Conservation (phyloP, 495 filamentous ascomycete species). For the Lophiostoma macrostomum region DNA sequence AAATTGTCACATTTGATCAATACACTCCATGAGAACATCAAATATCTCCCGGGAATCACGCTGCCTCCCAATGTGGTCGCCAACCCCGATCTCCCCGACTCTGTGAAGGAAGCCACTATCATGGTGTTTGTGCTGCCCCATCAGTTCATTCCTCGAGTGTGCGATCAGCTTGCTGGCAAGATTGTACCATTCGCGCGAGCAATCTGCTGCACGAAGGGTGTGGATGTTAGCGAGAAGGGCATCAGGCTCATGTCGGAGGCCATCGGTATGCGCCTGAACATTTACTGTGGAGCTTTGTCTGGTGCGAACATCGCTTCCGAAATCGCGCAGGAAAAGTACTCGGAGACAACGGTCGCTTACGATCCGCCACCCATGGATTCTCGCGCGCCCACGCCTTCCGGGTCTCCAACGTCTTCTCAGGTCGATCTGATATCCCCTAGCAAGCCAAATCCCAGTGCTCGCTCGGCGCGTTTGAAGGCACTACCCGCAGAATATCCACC, state of each 20-base stretch:
- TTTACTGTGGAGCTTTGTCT: slow-evolving; percentile 95
- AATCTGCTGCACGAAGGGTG: slow-evolving; percentile 97
- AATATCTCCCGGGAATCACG: slow-evolving; percentile 83
- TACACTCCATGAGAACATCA: slow-evolving; percentile 88
- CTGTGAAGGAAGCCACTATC: slow-evolving; percentile 78
- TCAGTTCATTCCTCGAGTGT: slow-evolving; percentile 91
- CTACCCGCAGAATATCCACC: slow-evolving; percentile 77
- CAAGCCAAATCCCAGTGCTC: slow-evolving; percentile 60
- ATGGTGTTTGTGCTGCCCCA: slow-evolving; percentile 97
- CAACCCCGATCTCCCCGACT: slow-evolving; percentile 78
- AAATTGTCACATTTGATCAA: slow-evolving; percentile 94
- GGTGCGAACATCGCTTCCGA: slow-evolving; percentile 97
- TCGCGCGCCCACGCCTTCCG: slow-evolving; percentile 63
- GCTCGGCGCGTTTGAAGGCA: slow-evolving; percentile 55
- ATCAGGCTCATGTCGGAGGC: slow-evolving; percentile 90
- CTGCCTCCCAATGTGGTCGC: slow-evolving; percentile 87
- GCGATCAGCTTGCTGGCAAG: slow-evolving; percentile 78
- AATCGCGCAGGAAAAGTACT: slow-evolving; percentile 92
- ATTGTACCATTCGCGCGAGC: slow-evolving; percentile 89
- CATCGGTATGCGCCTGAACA: slow-evolving; percentile 82
- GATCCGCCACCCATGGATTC: slow-evolving; percentile 85
- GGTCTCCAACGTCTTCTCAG: slow-evolving; percentile 54
- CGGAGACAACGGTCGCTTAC: slow-evolving; percentile 94
- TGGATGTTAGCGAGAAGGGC: slow-evolving; percentile 79
- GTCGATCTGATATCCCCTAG: slow-evolving; percentile 62